Base-by-base conservation (phyloP, 495 filamentous ascomycete genomes). In the Letharia columbiana region DNA sequence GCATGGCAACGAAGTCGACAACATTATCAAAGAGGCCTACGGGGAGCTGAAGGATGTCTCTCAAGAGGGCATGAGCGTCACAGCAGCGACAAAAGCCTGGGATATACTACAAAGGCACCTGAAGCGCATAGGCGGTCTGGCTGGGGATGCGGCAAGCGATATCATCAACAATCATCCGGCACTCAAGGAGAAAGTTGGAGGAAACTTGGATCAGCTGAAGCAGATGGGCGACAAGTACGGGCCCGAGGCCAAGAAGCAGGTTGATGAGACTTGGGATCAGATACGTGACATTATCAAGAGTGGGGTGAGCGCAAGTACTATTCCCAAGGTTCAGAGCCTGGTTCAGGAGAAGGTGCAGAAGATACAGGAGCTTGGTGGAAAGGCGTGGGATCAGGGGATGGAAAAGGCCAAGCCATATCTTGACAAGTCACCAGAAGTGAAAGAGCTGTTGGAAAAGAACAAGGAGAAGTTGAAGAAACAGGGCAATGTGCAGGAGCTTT, bases 181-280 rank as follows among this genome's bases (percentile, higher is more conserved):
- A 68, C 68, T 89, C 15, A 87, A 87, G 76, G 81, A 89, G 71
- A 83, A 85, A 75, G 72, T 90, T 40, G 86, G 86, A n/a, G 83
- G 81, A 7, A 81, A 81, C 59, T 74, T 84, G 45, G 78, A 86
- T 44, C 79, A 86, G 72, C 72, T 89, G 54, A 88, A 87, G 77
- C 71, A 85, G 68, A 79, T 87, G 76, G 85, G 83, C 40, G 80
- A 87, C 40, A 71, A 82, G 33, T 85, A 85, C 71, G 87, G 87
- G 0, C 87, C 86, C 0, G 83, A 89, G 69, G 86, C 86, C 0
- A 86, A 86, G 77, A 86, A 88, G 77, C 78, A 87, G 73, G 79
- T 86, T 9, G 83, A 89, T 59, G 76, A 85, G 75, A 87, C 85
- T 12, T 89, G 84, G 80, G 68, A 81, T 20, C 78, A 89, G 69